These are phyloP conservation scores for Akanthomyces lecanii DNA, from an alignment of 2,329 filamentous ascomycete genomes.

Conservation along the genomic window DNA sequence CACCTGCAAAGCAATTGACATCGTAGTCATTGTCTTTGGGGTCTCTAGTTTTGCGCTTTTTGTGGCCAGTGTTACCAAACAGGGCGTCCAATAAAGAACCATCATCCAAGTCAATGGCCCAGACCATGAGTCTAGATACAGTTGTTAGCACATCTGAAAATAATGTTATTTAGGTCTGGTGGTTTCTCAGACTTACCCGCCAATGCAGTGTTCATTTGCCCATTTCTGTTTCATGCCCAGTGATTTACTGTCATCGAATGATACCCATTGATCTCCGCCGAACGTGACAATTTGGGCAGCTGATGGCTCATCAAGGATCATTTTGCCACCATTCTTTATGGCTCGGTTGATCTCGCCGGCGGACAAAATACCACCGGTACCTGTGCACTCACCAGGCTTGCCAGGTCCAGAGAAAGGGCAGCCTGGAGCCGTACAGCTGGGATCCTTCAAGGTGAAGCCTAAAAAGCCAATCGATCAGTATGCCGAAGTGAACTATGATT, in stretches of 20 bases:
- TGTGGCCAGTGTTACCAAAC: neutral
- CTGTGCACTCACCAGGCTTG: neutral
- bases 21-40: neutral
- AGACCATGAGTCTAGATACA: neutral
- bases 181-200: neutral
- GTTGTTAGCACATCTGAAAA: neutral
- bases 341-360: neutral
- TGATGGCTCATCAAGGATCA: neutral
- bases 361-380: neutral
- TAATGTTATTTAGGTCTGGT: neutral
- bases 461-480: neutral
- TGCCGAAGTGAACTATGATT: neutral
- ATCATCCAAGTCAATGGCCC: neutral
- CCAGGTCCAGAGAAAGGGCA: neutral
- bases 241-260: neutral
- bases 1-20: neutral
- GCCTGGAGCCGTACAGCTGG: neutral
- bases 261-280: neutral
- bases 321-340: neutral
- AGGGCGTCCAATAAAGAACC: neutral
- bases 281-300: neutral
- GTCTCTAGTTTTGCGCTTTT: neutral
- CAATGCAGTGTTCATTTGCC: neutral
- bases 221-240: constrained; percentile 1
- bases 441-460: neutral